phyloP scores from a whole-genome alignment of 306 rosid species.

The Ammopiptanthus mongolicus region DNA sequence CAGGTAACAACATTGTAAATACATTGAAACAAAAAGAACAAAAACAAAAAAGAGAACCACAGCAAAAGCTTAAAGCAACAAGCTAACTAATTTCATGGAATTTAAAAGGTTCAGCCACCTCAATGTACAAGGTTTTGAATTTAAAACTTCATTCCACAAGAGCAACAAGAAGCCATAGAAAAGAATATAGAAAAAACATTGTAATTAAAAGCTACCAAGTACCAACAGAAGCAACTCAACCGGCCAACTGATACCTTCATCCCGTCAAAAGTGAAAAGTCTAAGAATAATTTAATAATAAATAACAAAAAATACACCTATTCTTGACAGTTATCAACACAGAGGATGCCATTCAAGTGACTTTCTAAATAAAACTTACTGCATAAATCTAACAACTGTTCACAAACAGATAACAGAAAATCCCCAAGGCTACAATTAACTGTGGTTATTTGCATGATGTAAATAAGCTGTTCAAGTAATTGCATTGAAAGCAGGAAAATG shows the following conservation, averaged over 20 bases:
- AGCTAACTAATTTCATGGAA: neutral
- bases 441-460: neutral
- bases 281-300: neutral
- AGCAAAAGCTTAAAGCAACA: neutral
- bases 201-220: neutral
- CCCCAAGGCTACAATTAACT: neutral
- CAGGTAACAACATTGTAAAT: neutral
- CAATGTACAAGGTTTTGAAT: neutral
- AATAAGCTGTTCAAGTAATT: neutral
- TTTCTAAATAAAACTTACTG: too few species aligned
- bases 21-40: neutral
- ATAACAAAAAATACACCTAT: neutral
- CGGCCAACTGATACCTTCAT: neutral
- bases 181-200: neutral
- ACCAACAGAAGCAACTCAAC: neutral
- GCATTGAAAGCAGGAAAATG: neutral
- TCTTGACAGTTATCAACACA: neutral
- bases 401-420: too few species aligned
- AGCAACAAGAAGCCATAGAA: neutral
- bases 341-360: too few species aligned
- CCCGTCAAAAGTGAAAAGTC: neutral
- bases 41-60: neutral
- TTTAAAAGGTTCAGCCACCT: neutral
- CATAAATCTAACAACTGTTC: too few species aligned
- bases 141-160: neutral